Percentiles rank a stretch among this genome's conserved stretches.
These are phyloP conservation scores for Lactarius hatsudake DNA, from an alignment of 768 basidiomycete genomes.

Conservation along the genomic window DNA sequence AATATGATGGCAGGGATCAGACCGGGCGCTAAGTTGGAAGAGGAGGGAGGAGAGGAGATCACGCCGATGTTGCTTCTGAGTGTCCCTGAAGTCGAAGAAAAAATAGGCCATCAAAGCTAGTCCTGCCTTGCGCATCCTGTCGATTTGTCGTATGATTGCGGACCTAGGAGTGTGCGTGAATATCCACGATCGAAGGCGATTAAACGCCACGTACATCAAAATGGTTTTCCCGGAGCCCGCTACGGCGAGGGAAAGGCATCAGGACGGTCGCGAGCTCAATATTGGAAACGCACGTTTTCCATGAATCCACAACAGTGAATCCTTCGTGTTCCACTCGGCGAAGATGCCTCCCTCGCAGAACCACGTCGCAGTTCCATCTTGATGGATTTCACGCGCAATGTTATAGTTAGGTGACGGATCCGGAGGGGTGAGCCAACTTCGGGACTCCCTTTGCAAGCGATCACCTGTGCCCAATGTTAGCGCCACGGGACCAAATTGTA, in stretches of 20 bases:
- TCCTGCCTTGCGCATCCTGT: background rate
- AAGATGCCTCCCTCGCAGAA: background rate
- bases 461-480: constrained; percentile 1
- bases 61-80: background rate
- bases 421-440: constrained; percentile 10
- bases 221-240: constrained; percentile 11
- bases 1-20: background rate
- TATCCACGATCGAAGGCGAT: background rate
- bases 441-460: background rate
- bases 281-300: constrained; percentile 8
- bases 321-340: background rate
- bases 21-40: background rate
- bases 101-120: constrained; percentile 3
- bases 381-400: background rate
- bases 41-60: constrained; percentile 5
- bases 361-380: background rate
- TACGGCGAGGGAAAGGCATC: background rate
- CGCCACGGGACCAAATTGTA: background rate
- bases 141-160: background rate
- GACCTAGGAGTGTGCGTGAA: background rate
- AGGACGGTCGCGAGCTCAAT: background rate
- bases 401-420: constrained; percentile 5
- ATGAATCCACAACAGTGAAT: constrained; percentile 4
- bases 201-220: background rate
- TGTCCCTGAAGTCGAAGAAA: constrained; percentile 10